Evolutionary conservation across 2,329 filamentous ascomycete species (phyloP).

Genomic region (Camptophora hylomeconis): DNA sequence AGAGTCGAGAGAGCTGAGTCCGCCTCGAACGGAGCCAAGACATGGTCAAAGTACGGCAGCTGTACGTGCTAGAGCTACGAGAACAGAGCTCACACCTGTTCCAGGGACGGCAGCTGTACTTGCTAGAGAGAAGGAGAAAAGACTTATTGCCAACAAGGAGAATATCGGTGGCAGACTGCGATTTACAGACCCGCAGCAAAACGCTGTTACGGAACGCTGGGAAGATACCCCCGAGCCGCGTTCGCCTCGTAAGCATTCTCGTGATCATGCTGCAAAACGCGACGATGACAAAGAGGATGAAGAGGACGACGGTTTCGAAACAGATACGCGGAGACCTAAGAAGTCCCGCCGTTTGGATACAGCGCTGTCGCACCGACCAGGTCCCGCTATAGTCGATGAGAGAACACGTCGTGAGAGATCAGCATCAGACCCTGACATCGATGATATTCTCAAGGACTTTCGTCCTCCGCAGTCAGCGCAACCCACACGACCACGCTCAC

Average conservation of each 20-base stretch:
- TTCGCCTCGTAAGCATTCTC: no score
- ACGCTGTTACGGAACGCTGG: constrained; percentile 7
- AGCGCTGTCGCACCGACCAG: no score
- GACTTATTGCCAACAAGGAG: constrained; percentile 1
- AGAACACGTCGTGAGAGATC: no score
- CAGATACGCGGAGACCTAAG: constrained; percentile 4
- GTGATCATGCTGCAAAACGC: no score
- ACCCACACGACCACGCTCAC: constrained; percentile 4
- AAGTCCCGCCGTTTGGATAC: neutral
- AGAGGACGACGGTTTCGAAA: constrained; percentile 9
- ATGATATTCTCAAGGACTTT: neutral
- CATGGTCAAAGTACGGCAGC: no score
- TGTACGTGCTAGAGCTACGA: no score
- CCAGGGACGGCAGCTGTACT: constrained; percentile 1
- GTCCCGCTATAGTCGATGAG: no score
- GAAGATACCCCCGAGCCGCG: neutral
- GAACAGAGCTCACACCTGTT: neutral
- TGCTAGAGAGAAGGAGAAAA: neutral
- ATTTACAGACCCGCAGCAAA: constrained; percentile 11
- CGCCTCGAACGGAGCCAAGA: no score
- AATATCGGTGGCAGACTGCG: no score
- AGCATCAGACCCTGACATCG: neutral
- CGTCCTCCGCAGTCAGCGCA: neutral
- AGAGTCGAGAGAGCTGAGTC: no score
- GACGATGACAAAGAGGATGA: constrained; percentile 2